Base-by-base conservation (phyloP, 2,329 filamentous ascomycete genomes). In the Lasiodiplodia gonubiensis region DNA sequence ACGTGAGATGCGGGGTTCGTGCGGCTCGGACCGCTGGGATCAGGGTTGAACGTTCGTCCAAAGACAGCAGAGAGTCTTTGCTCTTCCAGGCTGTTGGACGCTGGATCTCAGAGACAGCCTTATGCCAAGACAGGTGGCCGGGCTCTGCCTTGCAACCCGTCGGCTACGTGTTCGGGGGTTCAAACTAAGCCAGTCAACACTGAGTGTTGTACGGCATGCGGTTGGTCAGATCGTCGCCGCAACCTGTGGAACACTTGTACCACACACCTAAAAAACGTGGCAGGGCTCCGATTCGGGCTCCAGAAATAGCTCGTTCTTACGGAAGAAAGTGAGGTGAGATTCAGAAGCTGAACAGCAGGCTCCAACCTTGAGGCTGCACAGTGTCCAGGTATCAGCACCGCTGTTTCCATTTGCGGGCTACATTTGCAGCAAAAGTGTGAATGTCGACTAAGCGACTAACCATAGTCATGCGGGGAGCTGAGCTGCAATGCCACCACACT, bases 311-410 rank as follows among this genome's bases (percentile, higher is more conserved):
- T 46, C 18, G 18, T 18, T 46, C 42, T 46, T 46, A 46, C 42
- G 42, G 42, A 18, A 46, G 42, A 46, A 46, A 46, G 18, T 46
- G 42, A 46, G 7, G 42, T 46, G 42, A 46, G 42, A 46, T 46
- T 11, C 42, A 46, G 21, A 46, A 46, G 42, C 42, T 46, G 42
- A 46, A 46, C 8, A 21, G 18, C 42, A 46, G 42, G 42, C 42
- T 21, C 42, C 42, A 46, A n/a, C 42, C 21, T 46, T 46, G 42
- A 46, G 3, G 7, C 42, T 18, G 42, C 42, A 11, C 42, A 21
- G 6, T 30, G 16, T 86, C 92, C 63, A 92, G 92, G 18, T 46
- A 46, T 46, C 42, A 14, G 21, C 42, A 46, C 42, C 18, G 42
- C 79, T 2, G n/a, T n/a, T n/a, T 46, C 8, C 18, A 1, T 8